Base-by-base conservation (phyloP, 805 yeast genomes). In the Candida hispaniensis region DNA sequence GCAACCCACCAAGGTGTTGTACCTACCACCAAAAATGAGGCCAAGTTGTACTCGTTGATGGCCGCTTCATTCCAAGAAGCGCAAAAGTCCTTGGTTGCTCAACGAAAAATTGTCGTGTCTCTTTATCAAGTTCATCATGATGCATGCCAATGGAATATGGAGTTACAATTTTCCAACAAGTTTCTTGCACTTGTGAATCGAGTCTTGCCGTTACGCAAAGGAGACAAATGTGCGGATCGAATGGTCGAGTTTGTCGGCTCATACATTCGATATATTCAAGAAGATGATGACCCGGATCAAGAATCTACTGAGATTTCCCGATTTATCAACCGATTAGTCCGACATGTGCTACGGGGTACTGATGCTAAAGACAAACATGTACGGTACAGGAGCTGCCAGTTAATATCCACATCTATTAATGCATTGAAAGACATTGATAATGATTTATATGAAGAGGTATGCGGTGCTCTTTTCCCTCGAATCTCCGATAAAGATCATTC, bases 51-150 rank as follows among this genome's bases (percentile, higher is more conserved):
- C 7, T 11, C 39, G 2, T 32, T 45, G 13, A 36, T 48, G 1
- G 73, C 79, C 1, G 73, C 68, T 39, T 73, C 75, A 3, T 85
- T 85, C 49, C 88, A 79, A 49, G 88, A 77, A 39, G 80, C 91
- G 0, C 96, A 85, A 49, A 44, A 58, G 14, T 66, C 81, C 2
- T 64, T 75, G 18, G 76, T 86, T 0, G 77, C 86, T 2, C 95
- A 85, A 54, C 63, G 80, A 29, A 79, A 79, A 49, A 75, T 80
- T 40, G 71, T 76, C 5, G 69, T 73, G 7, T 66, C 79, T 5
- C 50, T 85, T 49, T 69, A 67, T 5, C 39, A 28, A 27, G 59
- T 81, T 10, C 79, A 76, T 39, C 45, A 59, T 10, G 67, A 71
- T 44, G 71, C 91, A 1, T 53, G 61, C 7, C 64, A 64, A 5